These are phyloP conservation scores for Elymus sibiricus DNA, from an alignment of 176 grass and related monocot species.

Conservation along the genomic window DNA sequence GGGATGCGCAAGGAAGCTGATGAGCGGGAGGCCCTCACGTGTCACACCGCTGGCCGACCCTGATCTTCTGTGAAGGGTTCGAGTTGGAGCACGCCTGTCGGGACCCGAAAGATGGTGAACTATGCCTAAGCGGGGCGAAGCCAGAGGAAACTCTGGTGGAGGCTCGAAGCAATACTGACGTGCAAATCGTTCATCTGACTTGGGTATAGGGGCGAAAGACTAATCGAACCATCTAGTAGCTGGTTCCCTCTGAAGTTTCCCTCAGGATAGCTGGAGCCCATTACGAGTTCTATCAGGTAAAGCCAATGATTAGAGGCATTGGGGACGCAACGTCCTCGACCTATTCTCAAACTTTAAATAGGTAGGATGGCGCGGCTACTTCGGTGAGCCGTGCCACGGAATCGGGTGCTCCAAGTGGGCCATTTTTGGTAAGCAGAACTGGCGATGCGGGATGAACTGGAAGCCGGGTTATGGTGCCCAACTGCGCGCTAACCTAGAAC, in stretches of 20 bases:
- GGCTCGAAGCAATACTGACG: conserved; percentile 57
- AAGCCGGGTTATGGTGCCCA: conserved; percentile 57
- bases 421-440: conserved; percentile 88
- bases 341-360: too few relatives aligned
- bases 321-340: too few relatives aligned
- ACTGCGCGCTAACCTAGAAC: conserved; percentile 63
- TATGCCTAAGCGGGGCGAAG: conserved; percentile 71
- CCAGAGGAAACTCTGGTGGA: conserved; percentile 71
- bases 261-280: conserved; percentile 69
- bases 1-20: too few relatives aligned
- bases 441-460: conserved; percentile 59
- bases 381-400: conserved; percentile 34
- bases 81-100: conserved; percentile 72
- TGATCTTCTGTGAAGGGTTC: conserved; percentile 64
- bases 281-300: conserved; percentile 70
- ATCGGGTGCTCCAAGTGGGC: conserved; percentile 70
- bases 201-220: conserved; percentile 62
- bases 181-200: conserved; percentile 61
- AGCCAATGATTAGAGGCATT: conserved; percentile 89
- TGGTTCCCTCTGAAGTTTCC: conserved; percentile 68
- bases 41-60: conserved; percentile 49
- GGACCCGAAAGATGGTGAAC: conserved; percentile 86
- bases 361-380: conserved; percentile 56
- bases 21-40: conserved; percentile 5
- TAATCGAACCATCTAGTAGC: conserved; percentile 73